phyloP scores from a whole-genome alignment of 1,284 basidiomycete species.

The Kalmanozyma brasiliensis region DNA sequence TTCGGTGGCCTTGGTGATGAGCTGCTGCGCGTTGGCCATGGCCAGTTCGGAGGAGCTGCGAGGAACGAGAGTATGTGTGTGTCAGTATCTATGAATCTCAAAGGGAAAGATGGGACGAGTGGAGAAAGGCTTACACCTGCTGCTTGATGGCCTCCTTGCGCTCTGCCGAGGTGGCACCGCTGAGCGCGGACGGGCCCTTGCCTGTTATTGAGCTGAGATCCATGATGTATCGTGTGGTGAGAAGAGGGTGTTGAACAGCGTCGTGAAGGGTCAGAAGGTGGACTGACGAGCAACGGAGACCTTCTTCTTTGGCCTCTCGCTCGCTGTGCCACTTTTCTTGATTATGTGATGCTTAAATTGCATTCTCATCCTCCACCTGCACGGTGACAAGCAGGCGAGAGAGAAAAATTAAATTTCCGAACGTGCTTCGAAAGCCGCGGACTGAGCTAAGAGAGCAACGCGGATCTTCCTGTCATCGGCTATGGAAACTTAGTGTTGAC shows the following conservation, averaged over 20 bases:
- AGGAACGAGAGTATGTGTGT: background rate
- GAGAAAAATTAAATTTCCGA: constrained; percentile 13
- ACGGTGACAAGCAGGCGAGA: background rate
- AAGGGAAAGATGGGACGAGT: background rate
- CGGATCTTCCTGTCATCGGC: background rate
- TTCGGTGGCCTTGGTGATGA: constrained; percentile 65
- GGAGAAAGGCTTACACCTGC: constrained; percentile 53
- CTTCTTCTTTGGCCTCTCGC: constrained; percentile 7
- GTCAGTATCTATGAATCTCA: background rate
- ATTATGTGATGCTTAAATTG: constrained; percentile 16
- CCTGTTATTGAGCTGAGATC: constrained; percentile 54
- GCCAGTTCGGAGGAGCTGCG: constrained; percentile 47
- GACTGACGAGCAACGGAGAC: background rate
- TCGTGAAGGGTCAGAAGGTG: background rate
- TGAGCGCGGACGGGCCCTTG: constrained; percentile 11
- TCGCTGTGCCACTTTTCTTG: background rate
- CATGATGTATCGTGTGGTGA: constrained; percentile 15
- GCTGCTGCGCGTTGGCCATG: constrained; percentile 64
- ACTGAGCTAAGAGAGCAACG: no score
- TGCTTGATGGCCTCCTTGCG: constrained; percentile 65
- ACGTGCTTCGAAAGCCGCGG: constrained; percentile 2
- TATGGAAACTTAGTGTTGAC: background rate
- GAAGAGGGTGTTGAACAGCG: constrained; percentile 1
- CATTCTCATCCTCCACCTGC: constrained; percentile 4
- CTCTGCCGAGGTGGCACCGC: constrained; percentile 49